Conservation (phyloP, 257 asterid genomes). For the Ajuga chamaepitys region DNA sequence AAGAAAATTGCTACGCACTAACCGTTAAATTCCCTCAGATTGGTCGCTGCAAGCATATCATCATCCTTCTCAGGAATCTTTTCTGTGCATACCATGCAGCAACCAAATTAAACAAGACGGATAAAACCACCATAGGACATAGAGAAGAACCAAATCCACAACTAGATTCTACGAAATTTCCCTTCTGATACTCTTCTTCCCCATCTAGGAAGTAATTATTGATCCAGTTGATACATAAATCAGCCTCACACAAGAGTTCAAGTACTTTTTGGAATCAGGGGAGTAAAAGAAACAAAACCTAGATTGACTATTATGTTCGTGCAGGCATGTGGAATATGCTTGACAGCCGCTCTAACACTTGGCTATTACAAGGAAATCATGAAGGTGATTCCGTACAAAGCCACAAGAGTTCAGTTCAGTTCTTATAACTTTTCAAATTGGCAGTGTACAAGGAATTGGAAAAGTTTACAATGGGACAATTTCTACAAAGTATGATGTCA, state of each 20-base stretch:
- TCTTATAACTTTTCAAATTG: conserved; percentile 10
- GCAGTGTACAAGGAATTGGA: conserved; percentile 1
- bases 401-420: neutral
- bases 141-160: conserved; percentile 11
- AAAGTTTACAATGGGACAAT: neutral
- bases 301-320: neutral
- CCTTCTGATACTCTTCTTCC: neutral
- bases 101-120: conserved; percentile 17
- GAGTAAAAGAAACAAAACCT: conserved; percentile 1
- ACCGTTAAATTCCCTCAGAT: conserved; percentile 34
- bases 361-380: neutral
- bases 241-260: neutral
- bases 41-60: conserved; percentile 21
- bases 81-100: conserved; percentile 55
- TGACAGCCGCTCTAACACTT: conserved; percentile 7
- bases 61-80: conserved; percentile 33
- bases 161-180: conserved; percentile 3
- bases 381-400: neutral
- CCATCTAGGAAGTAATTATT: neutral
- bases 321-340: neutral
- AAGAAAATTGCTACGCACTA: conserved; percentile 8
- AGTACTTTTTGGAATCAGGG: neutral
- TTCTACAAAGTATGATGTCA: neutral
- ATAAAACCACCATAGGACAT: conserved; percentile 8
- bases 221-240: neutral